These are phyloP conservation scores for Neonectria magnoliae DNA, from an alignment of 2,329 filamentous ascomycete genomes.

Conservation along the genomic window DNA sequence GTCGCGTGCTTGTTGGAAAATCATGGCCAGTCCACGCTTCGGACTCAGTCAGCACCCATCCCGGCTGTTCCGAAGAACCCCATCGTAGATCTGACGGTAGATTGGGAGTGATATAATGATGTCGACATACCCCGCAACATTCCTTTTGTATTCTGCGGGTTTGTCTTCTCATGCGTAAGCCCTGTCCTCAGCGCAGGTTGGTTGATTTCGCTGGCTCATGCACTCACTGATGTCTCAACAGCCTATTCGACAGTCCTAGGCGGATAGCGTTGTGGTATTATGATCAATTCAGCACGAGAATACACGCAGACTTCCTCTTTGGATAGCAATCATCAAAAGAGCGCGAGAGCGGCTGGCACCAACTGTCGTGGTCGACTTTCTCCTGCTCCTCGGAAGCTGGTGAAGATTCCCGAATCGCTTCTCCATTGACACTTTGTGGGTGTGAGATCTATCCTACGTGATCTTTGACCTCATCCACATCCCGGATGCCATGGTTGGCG, in stretches of 20 bases:
- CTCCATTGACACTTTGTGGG: constrained; percentile 8
- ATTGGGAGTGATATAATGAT: constrained; percentile 32
- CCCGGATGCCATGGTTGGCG: constrained; percentile 18
- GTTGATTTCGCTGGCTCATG: neutral
- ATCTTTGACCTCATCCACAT: constrained; percentile 23
- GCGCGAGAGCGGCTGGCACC: neutral
- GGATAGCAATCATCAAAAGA: neutral
- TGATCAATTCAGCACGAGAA: neutral
- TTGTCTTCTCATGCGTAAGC: neutral
- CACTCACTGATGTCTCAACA: neutral
- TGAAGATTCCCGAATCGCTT: neutral
- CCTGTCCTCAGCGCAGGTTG: neutral
- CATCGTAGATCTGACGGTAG: constrained; percentile 26
- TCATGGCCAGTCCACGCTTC: constrained; percentile 33
- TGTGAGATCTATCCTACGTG: constrained; percentile 15
- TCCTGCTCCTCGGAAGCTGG: neutral
- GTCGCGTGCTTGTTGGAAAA: constrained; percentile 29
- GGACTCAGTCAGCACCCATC: constrained; percentile 32
- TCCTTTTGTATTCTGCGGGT: neutral
- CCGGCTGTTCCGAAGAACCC: constrained; percentile 36
- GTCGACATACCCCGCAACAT: neutral
- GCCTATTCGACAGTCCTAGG: neutral
- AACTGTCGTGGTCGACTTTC: neutral
- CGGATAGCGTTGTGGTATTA: neutral
- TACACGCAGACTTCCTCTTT: neutral